These are phyloP conservation scores for Aegilops umbellulata DNA, from an alignment of 176 grass and related monocot genomes.

Conservation along the genomic window DNA sequence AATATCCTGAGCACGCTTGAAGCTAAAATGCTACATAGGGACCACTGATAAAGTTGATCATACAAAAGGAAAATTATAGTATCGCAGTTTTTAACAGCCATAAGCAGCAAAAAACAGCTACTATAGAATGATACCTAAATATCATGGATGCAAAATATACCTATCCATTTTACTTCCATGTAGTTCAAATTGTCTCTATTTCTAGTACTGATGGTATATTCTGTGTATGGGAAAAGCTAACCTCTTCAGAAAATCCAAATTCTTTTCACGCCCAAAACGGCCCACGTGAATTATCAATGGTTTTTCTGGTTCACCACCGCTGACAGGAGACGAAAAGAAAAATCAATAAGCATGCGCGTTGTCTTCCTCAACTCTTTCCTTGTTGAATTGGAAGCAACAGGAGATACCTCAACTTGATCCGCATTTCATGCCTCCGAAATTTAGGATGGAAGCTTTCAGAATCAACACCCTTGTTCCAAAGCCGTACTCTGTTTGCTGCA, in stretches of 20 bases:
- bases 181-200: not conserved
- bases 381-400: constrained; percentile 12
- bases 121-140: constrained; percentile 13
- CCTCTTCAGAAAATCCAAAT: constrained; percentile 97
- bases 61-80: not conserved
- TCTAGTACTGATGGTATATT: not conserved
- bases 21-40: constrained; percentile 9
- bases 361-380: not conserved
- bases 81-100: not conserved
- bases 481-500: constrained; percentile 79
- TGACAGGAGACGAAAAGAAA: constrained; percentile 39
- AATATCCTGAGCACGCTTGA: not conserved
- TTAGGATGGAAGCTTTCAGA: constrained; percentile 92
- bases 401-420: constrained; percentile 67
- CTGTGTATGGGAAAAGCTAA: constrained; percentile 25
- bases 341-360: constrained; percentile 4
- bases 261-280: constrained; percentile 92
- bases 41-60: constrained; percentile 20
- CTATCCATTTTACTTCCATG: not conserved
- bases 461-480: constrained; percentile 99
- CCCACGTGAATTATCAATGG: constrained; percentile 93
- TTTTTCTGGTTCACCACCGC: constrained; percentile 92
- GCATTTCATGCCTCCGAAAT: constrained; percentile 77
- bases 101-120: constrained; percentile 8
- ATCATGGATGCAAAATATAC: constrained; percentile 10